A percentile compares a stretch with the other conserved stretches of the same genome.
Conservation (phyloP, 306 rosid genomes). For the Gastrolobium bilobum region DNA sequence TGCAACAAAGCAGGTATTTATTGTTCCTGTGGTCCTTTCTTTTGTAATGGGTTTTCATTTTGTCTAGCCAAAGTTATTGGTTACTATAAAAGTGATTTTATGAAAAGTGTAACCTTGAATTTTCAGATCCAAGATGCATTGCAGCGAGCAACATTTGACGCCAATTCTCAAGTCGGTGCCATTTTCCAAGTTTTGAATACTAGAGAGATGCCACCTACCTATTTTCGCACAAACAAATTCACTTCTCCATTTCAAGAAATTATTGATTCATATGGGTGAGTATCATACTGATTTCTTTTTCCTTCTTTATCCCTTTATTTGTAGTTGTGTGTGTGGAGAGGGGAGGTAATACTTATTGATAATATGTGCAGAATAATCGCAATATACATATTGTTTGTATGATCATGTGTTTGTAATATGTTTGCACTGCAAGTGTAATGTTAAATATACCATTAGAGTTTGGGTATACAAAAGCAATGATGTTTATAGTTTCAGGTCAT, state of each 20-base stretch:
- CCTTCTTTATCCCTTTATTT: slow-evolving; percentile 30
- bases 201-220: slow-evolving; percentile 79
- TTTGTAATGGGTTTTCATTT: slow-evolving; percentile 36
- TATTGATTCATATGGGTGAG: slow-evolving; percentile 93
- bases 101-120: slow-evolving; percentile 30
- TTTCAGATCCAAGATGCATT: slow-evolving; percentile 75
- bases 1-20: slow-evolving; percentile 82
- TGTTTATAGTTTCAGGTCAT: slow-evolving; percentile 35
- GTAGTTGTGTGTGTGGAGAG: slow-evolving; percentile 32
- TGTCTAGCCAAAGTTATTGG: slow-evolving; percentile 33
- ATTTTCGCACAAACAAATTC: slow-evolving; percentile 74
- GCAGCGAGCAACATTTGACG: slow-evolving; percentile 72
- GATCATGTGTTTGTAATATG: slow-evolving; percentile 30
- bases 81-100: slow-evolving; percentile 27
- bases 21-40: slow-evolving; percentile 24
- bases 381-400: slow-evolving; percentile 33
- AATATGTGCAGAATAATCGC: slow-evolving; percentile 34
- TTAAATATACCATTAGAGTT: not conserved
- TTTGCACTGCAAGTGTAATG: slow-evolving; percentile 4
- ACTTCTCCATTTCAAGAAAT: slow-evolving; percentile 83
- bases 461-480: not conserved
- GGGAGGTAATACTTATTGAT: slow-evolving; percentile 32
- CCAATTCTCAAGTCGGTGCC: slow-evolving; percentile 83
- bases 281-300: slow-evolving; percentile 12
- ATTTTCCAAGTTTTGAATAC: slow-evolving; percentile 81